Evolutionary conservation across 305 asterid genomes (phyloP).

Genomic region (Ilex paraguariensis): DNA sequence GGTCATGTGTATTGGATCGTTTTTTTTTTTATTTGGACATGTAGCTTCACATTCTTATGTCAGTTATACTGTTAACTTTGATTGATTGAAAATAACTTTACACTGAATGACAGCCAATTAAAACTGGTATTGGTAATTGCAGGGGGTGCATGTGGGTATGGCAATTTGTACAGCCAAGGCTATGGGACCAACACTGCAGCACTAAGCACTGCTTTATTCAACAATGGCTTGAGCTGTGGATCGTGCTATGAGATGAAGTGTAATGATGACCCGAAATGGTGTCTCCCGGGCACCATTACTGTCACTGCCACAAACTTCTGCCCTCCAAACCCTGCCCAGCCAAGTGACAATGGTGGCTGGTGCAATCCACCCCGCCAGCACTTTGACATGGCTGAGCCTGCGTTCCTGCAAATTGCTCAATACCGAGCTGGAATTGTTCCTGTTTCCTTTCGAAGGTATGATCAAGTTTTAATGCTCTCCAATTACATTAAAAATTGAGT

Average conservation of each 20-base stretch:
- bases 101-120: no score
- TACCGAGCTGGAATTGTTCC: slow-evolving; percentile 1
- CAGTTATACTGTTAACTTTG: not conserved
- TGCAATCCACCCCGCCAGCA: not conserved
- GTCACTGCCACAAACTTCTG: slow-evolving; percentile 3
- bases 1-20: no score
- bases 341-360: not conserved
- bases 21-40: not conserved
- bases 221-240: slow-evolving; percentile 1
- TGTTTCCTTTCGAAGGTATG: slow-evolving; percentile 49
- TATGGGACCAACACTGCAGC: not conserved
- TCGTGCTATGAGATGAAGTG: not conserved
- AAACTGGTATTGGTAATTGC: not conserved
- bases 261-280: not conserved
- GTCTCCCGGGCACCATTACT: not conserved
- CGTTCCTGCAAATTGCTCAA: not conserved
- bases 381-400: not conserved
- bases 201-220: not conserved
- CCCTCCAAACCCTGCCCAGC: not conserved
- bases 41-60: not conserved
- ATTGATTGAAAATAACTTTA: no score
- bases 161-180: not conserved
- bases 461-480: no score
- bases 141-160: slow-evolving; percentile 4
- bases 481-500: no score